phyloP scores from a whole-genome alignment of 352 stramenopile genomes.

The Globisporangium sylvaticum region DNA sequence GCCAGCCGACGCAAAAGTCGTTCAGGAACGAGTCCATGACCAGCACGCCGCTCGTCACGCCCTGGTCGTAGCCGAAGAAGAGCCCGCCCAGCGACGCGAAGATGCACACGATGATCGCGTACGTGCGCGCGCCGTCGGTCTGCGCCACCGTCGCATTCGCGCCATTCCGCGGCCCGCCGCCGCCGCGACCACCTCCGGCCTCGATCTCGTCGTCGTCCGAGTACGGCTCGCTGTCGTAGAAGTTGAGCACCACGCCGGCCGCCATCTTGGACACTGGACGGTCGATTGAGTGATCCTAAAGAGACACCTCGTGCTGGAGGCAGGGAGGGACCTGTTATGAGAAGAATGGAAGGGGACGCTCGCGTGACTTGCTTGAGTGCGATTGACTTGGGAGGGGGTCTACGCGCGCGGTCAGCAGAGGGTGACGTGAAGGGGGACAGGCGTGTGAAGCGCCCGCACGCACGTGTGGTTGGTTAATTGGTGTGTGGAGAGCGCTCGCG shows the following conservation, averaged over 20 bases:
- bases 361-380: too few species aligned
- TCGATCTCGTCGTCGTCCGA: neutral
- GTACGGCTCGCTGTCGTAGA: neutral
- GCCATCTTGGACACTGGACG: neutral
- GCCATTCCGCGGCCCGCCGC: neutral
- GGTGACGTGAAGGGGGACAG: neutral
- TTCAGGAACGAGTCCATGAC: conserved; percentile 25
- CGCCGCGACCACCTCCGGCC: neutral
- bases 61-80: conserved; percentile 5
- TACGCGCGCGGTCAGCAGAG: neutral
- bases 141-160: neutral
- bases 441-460: neutral
- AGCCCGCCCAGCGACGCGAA: conserved; percentile 23
- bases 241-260: neutral
- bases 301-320: too few species aligned
- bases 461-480: neutral
- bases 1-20: conserved; percentile 25
- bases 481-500: neutral
- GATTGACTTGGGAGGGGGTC: neutral
- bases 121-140: conserved; percentile 16
- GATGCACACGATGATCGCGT: conserved; percentile 23
- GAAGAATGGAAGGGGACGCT: too few species aligned
- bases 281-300: too few species aligned
- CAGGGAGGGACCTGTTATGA: too few species aligned
- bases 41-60: conserved; percentile 20